These are phyloP conservation scores for Hymenoscyphus albidus DNA, from an alignment of 2,329 filamentous ascomycete genomes.

Conservation along the genomic window DNA sequence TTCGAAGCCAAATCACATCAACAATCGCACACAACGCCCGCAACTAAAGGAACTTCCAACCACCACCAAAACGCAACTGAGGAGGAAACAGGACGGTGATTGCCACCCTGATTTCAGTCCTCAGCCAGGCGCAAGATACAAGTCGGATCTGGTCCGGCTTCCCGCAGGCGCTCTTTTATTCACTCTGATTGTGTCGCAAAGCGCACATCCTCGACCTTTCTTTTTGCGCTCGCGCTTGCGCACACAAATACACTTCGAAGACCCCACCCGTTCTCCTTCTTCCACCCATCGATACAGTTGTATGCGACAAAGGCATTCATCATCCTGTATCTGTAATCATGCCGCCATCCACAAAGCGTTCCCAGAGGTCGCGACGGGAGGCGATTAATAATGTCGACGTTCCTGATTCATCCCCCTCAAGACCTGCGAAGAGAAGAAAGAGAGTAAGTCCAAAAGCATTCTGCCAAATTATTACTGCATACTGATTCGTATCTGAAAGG, in stretches of 20 bases:
- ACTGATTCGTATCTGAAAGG: constrained; percentile 30
- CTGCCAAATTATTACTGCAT: not conserved
- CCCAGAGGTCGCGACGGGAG: constrained; percentile 37
- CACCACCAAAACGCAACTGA: constrained; percentile 10
- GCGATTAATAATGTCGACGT: constrained; percentile 30
- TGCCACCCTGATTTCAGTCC: constrained; percentile 9
- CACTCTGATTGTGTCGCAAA: constrained; percentile 23
- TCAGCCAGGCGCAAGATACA: not conserved
- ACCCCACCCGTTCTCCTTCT: constrained; percentile 3
- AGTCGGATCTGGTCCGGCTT: not conserved
- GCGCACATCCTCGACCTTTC: not conserved
- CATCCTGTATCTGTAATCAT: constrained; percentile 27
- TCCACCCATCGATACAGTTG: not conserved
- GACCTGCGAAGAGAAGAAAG: constrained; percentile 62
- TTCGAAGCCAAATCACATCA: constrained; percentile 12
- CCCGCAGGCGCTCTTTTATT: constrained; percentile 13
- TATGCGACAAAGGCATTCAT: constrained; percentile 8
- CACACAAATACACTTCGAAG: not conserved
- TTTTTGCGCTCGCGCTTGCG: constrained; percentile 4
- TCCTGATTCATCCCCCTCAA: constrained; percentile 51
- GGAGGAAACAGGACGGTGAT: constrained; percentile 14
- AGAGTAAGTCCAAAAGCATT: constrained; percentile 41
- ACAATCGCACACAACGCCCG: constrained; percentile 7
- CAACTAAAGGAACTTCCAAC: constrained; percentile 19
- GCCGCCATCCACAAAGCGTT: constrained; percentile 40